Base-by-base conservation (phyloP, 805 yeast genomes). In the Candida ulmi region DNA sequence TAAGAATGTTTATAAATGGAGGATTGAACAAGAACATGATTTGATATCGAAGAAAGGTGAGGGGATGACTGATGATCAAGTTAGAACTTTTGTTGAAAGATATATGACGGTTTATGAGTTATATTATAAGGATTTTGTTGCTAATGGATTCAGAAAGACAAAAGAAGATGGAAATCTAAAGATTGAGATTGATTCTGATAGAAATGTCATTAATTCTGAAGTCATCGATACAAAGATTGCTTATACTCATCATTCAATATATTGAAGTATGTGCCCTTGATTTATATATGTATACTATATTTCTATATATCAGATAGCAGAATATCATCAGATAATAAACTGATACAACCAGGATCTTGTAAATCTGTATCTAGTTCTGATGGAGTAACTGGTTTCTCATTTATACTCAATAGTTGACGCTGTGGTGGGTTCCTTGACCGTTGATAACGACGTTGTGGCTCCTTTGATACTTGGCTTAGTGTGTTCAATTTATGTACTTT, bases 41-140 rank as follows among this genome's bases (percentile, higher is more conserved):
- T 60, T 87, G 50, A 75, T 80, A 11, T 37, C 40, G 15, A 38
- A 44, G 9, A 67, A 60, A 18, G 96, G 95, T 0, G 38, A 50
- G 1, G 98, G 98, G 0, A 90, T 93, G 98, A 61, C 81, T 2
- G 93, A 85, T 48, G 68, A 55, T 1, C 72, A 82, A 50, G 96
- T 91, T 5, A 60, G 48, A 9, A 46, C 46, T 16, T 93, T 93
- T 66, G 81, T 91, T 11, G 77, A 82, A 43, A 72, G 95, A 44
- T 91, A 91, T 60, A 83, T 85, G 88, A 95, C 95, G 1, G 75
- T 83, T 28, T 91, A 91, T 52, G 73, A 76, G 45, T 53, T 90
- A 17, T 93, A 85, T 57, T 82, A 76, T 52, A 62, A 63, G 11
- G 57, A 64, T 1, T 60, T 80, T 40, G 47, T 54, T 2, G 40